Conservation (phyloP, 495 filamentous ascomycete genomes). For the Aspergillus funiculosus region DNA sequence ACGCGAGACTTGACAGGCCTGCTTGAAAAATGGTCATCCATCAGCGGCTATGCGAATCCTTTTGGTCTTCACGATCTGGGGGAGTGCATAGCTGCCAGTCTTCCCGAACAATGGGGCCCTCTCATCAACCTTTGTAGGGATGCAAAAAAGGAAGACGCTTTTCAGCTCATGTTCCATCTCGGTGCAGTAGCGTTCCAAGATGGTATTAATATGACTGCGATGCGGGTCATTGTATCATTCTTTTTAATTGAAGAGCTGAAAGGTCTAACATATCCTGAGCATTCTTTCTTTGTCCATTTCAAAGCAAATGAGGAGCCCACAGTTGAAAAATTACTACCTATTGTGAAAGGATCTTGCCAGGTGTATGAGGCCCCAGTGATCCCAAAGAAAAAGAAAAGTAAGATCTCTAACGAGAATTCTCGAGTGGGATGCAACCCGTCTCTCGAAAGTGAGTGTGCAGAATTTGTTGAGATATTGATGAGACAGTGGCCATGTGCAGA, state of each 20-base stretch:
- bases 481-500: slow-evolving; percentile 36
- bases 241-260: slow-evolving; percentile 31
- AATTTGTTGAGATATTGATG: slow-evolving; percentile 27
- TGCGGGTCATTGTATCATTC: slow-evolving; percentile 36
- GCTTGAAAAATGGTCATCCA: slow-evolving; percentile 30
- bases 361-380: background rate
- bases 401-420: slow-evolving; percentile 6
- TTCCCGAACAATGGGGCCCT: slow-evolving; percentile 39
- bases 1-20: slow-evolving; percentile 25
- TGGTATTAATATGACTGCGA: slow-evolving; percentile 28
- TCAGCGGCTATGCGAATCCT: slow-evolving; percentile 32
- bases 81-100: slow-evolving; percentile 28
- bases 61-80: slow-evolving; percentile 27
- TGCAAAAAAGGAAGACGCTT: slow-evolving; percentile 16
- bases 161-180: slow-evolving; percentile 40
- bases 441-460: slow-evolving; percentile 19
- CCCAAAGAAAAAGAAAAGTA: slow-evolving; percentile 1
- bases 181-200: slow-evolving; percentile 34
- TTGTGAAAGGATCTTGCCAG: slow-evolving; percentile 22
- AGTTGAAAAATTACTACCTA: slow-evolving; percentile 14
- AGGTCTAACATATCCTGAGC: slow-evolving; percentile 23
- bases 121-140: slow-evolving; percentile 30
- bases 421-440: slow-evolving; percentile 22
- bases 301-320: slow-evolving; percentile 17
- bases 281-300: slow-evolving; percentile 27